These are phyloP conservation scores for Parietaria judaica DNA, from an alignment of 306 rosid genomes.

Conservation along the genomic window DNA sequence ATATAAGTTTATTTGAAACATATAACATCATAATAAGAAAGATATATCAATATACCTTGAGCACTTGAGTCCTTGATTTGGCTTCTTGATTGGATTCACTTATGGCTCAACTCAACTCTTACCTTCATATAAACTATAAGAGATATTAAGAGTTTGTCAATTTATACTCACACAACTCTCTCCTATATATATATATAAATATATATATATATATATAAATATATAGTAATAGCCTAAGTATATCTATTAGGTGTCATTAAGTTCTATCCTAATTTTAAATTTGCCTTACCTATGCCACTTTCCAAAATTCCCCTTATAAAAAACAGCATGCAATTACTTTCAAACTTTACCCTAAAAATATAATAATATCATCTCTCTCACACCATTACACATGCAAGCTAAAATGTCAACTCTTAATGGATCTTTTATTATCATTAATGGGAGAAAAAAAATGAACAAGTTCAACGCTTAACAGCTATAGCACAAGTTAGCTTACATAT, in stretches of 20 bases:
- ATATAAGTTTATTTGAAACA: too few species aligned
- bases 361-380: constrained; percentile 12
- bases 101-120: constrained; percentile 23
- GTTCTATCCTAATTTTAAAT: neutral
- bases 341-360: constrained; percentile 24
- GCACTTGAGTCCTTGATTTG: constrained; percentile 10
- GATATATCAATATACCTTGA: constrained; percentile 11
- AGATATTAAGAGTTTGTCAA: constrained; percentile 21
- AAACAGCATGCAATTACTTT: constrained; percentile 20
- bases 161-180: constrained; percentile 18
- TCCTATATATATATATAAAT: neutral
- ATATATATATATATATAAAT: neutral
- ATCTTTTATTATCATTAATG: neutral
- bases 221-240: neutral
- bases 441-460: neutral
- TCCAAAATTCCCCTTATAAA: constrained; percentile 6
- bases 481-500: constrained; percentile 18
- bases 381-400: constrained; percentile 30
- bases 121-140: constrained; percentile 12
- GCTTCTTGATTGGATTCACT: constrained; percentile 2
- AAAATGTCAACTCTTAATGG: constrained; percentile 49
- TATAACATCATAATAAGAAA: too few species aligned
- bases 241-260: neutral
- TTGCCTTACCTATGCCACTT: constrained; percentile 1
- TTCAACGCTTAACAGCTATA: constrained; percentile 24